These are phyloP conservation scores for Myriosclerotinia duriaeana DNA, from an alignment of 2,329 filamentous ascomycete species.

Conservation along the genomic window DNA sequence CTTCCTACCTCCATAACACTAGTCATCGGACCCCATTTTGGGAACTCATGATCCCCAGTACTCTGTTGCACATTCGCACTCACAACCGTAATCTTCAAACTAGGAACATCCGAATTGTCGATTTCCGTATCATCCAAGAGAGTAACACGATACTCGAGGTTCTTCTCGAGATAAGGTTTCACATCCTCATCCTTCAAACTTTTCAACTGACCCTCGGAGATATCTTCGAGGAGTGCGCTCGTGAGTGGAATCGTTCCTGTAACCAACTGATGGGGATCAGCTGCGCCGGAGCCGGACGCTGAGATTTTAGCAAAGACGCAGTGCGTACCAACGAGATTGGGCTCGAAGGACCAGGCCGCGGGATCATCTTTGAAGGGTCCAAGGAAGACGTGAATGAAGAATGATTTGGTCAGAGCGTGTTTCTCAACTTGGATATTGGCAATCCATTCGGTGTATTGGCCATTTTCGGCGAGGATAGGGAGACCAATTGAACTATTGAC, in stretches of 20 bases:
- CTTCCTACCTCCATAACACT: background rate
- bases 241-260: slow-evolving; percentile 49
- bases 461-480: slow-evolving; percentile 26
- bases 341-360: slow-evolving; percentile 35
- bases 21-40: slow-evolving; percentile 16
- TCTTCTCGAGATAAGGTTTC: slow-evolving; percentile 32
- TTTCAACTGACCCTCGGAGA: slow-evolving; percentile 37
- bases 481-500: slow-evolving; percentile 11
- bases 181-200: slow-evolving; percentile 35
- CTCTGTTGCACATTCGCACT: slow-evolving; percentile 25
- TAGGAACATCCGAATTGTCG: slow-evolving; percentile 29
- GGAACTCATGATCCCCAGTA: slow-evolving; percentile 15
- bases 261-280: slow-evolving; percentile 37
- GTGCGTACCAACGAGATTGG: slow-evolving; percentile 38
- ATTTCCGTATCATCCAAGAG: slow-evolving; percentile 31
- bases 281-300: slow-evolving; percentile 6
- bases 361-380: slow-evolving; percentile 44
- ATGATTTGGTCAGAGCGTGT: slow-evolving; percentile 59
- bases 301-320: slow-evolving; percentile 42
- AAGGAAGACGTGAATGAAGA: slow-evolving; percentile 67
- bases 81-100: slow-evolving; percentile 34
- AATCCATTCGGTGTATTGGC: slow-evolving; percentile 56
- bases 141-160: slow-evolving; percentile 36
- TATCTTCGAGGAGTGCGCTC: slow-evolving; percentile 42
- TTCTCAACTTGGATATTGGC: slow-evolving; percentile 64